These are phyloP conservation scores for Phaseolus lunatus DNA, from an alignment of 306 rosid species.

Conservation along the genomic window DNA sequence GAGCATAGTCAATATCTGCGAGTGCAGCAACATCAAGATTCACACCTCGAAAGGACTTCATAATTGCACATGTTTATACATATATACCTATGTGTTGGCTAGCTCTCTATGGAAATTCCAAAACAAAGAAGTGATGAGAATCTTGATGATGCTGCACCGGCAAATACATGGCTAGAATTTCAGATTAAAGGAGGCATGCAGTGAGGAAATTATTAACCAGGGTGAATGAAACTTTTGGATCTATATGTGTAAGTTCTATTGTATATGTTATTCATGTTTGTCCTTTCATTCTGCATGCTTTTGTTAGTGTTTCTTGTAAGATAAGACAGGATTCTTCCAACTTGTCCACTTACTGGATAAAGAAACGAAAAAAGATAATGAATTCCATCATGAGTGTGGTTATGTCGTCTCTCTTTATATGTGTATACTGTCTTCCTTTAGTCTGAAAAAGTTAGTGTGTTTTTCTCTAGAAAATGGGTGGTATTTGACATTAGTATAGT, in stretches of 20 bases:
- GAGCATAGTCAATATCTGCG: constrained; percentile 51
- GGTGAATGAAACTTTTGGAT: constrained; percentile 28
- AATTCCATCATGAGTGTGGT: not conserved
- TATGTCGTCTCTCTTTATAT: not conserved
- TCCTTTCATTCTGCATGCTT: constrained; percentile 24
- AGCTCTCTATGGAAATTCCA: not conserved
- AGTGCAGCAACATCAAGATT: constrained; percentile 73
- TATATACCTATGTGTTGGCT: not conserved
- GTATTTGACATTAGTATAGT: not conserved
- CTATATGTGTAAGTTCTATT: not conserved
- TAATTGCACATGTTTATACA: not conserved
- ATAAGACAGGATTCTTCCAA: constrained; percentile 7
- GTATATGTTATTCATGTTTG: constrained; percentile 6
- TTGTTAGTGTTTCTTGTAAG: not conserved
- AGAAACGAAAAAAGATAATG: constrained; percentile 10
- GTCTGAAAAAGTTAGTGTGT: not conserved
- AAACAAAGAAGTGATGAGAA: constrained; percentile 66
- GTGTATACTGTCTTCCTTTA: not conserved
- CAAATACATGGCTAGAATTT: constrained; percentile 61
- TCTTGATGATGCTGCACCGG: constrained; percentile 97
- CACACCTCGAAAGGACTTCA: constrained; percentile 50
- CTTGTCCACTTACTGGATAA: constrained; percentile 10
- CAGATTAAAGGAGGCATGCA: constrained; percentile 6
- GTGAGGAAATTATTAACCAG: constrained; percentile 1
- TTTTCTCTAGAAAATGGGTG: not conserved